Percentiles rank a stretch among this genome's conserved stretches.
phyloP scores from a whole-genome alignment of 495 filamentous ascomycete species.

The Tuber calosporum region DNA sequence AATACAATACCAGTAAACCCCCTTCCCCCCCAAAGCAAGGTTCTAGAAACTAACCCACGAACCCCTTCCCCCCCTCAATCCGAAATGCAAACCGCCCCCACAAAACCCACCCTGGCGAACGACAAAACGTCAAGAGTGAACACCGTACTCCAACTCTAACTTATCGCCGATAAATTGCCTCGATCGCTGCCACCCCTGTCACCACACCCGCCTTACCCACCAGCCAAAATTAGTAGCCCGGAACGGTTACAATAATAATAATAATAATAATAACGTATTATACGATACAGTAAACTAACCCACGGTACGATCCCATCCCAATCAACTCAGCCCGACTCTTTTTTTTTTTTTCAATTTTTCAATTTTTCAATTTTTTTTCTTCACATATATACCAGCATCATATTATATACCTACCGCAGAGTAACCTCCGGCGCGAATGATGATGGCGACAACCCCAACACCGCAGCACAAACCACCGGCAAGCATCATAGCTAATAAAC shows the following conservation, averaged over 20 bases:
- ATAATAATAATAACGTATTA: no score
- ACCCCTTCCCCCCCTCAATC: neutral
- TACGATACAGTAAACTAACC: neutral
- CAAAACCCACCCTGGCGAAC: conserved; percentile 12
- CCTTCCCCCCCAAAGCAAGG: neutral
- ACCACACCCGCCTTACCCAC: conserved; percentile 14
- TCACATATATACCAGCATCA: neutral
- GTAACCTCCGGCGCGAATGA: neutral
- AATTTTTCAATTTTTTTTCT: neutral
- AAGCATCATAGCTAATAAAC: neutral
- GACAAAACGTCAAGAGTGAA: neutral
- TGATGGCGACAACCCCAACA: neutral
- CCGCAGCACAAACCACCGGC: no score
- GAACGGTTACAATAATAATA: neutral
- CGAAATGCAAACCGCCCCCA: conserved; percentile 34
- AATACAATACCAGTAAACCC: neutral
- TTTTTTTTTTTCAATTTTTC: neutral
- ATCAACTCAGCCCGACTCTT: neutral
- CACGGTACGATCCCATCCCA: neutral
- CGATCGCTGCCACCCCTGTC: neutral
- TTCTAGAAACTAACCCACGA: neutral
- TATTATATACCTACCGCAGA: neutral
- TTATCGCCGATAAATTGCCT: conserved; percentile 5
- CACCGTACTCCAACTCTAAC: conserved; percentile 1
- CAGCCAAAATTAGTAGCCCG: conserved; percentile 3